Percentiles rank a stretch among this genome's conserved stretches.
Evolutionary conservation across 768 basidiomycete genomes (phyloP).

Genomic region (Trametes meyenii): DNA sequence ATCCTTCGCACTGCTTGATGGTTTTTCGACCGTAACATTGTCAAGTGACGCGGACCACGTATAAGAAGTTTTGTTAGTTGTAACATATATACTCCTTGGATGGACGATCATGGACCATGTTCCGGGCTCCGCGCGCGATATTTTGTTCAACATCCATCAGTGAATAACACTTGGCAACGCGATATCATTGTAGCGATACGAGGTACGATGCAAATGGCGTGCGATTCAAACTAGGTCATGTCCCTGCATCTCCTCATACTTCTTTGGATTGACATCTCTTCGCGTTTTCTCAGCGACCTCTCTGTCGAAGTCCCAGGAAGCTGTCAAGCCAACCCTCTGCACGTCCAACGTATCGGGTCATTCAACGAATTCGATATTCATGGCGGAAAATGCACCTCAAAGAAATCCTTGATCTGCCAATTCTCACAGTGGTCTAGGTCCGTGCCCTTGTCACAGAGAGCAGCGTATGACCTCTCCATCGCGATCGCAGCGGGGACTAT

Average conservation of each 20-base stretch:
- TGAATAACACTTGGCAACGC: neutral
- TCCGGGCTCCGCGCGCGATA: no score
- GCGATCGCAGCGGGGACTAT: constrained; percentile 30
- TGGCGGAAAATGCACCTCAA: constrained; percentile 23
- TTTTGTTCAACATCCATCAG: no score
- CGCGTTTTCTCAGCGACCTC: constrained; percentile 24
- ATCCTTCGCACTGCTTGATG: constrained; percentile 74
- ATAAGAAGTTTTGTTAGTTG: neutral
- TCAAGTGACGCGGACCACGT: neutral
- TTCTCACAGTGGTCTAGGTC: constrained; percentile 28
- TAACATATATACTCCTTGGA: neutral
- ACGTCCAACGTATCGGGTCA: neutral
- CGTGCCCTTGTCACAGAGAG: constrained; percentile 28
- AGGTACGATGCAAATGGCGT: no score
- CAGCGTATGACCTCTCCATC: constrained; percentile 30
- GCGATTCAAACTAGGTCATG: constrained; percentile 23
- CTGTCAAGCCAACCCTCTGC: constrained; percentile 29
- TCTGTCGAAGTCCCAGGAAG: constrained; percentile 27
- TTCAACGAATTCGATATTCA: no score
- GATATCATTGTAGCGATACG: no score
- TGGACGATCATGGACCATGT: neutral
- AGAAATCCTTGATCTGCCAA: constrained; percentile 35
- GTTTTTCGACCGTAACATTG: no score
- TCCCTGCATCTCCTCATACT: constrained; percentile 28
- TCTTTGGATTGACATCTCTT: constrained; percentile 28